Conservation (phyloP, 2,329 filamentous ascomycete genomes). For the Aureobasidium melanogenum region DNA sequence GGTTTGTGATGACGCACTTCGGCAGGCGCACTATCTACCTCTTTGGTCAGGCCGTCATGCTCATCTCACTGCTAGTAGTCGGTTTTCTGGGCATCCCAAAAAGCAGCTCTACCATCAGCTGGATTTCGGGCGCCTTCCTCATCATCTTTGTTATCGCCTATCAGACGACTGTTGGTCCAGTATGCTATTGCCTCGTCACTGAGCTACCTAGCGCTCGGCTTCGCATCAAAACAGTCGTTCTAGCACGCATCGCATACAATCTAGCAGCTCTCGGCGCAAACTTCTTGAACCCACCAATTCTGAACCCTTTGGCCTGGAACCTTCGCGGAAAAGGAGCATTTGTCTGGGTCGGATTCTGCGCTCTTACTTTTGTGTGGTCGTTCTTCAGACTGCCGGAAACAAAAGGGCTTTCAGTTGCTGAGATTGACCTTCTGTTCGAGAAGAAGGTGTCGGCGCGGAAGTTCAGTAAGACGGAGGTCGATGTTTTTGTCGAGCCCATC, state of each 20-base stretch:
- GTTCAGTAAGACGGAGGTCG: not conserved
- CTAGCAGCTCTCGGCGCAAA: not conserved
- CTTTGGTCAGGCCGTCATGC: constrained; percentile 24
- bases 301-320: constrained; percentile 25
- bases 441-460: not conserved
- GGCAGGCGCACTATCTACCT: constrained; percentile 34
- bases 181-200: constrained; percentile 22
- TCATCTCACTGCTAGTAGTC: constrained; percentile 21
- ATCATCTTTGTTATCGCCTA: constrained; percentile 37
- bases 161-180: constrained; percentile 22
- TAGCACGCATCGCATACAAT: constrained; percentile 21
- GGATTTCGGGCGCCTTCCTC: constrained; percentile 38
- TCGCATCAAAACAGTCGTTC: constrained; percentile 21
- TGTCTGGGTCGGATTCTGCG: constrained; percentile 33
- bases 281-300: constrained; percentile 20
- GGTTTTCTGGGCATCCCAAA: constrained; percentile 16
- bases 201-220: constrained; percentile 23
- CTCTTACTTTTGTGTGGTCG: constrained; percentile 27
- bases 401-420: not conserved
- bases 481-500: too few species aligned
- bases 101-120: constrained; percentile 18
- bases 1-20: constrained; percentile 28
- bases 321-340: constrained; percentile 31
- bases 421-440: not conserved
- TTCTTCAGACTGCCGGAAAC: constrained; percentile 36